Conservation (phyloP, 345 rosid species). For the Limnanthes douglasii region DNA sequence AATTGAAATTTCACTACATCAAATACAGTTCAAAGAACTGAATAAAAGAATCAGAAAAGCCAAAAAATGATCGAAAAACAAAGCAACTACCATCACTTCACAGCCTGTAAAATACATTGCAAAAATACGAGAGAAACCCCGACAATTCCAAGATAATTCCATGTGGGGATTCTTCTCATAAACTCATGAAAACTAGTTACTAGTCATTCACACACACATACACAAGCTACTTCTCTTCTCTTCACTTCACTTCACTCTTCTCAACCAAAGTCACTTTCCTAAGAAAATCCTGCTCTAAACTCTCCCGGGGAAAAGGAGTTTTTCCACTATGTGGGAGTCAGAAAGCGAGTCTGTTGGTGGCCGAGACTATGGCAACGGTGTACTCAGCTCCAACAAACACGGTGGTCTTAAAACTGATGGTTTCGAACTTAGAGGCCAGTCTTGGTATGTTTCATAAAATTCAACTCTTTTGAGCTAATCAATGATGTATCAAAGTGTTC, state of each 20-base stretch:
- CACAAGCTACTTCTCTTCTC: neutral
- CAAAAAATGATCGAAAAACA: conserved; percentile 8
- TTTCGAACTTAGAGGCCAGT: conserved; percentile 70
- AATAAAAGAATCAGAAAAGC: neutral
- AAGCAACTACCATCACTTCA: conserved; percentile 24
- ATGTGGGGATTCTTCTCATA: conserved; percentile 21
- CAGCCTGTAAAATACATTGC: conserved; percentile 29
- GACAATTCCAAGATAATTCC: conserved; percentile 34
- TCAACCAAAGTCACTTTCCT: conserved; percentile 2
- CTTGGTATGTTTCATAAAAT: conserved; percentile 39
- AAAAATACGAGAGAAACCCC: conserved; percentile 21
- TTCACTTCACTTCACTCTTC: neutral
- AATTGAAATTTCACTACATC: conserved; percentile 1
- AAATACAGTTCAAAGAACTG: too few species aligned
- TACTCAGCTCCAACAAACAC: conserved; percentile 44
- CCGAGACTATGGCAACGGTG: conserved; percentile 64
- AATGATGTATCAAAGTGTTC: conserved; percentile 5
- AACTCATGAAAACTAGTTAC: too few species aligned
- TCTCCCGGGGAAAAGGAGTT: conserved; percentile 2
- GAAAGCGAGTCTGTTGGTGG: conserved; percentile 55
- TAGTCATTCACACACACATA: neutral
- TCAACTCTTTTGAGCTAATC: neutral
- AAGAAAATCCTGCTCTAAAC: conserved; percentile 1
- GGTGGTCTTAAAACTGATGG: conserved; percentile 70
- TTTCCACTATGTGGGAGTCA: conserved; percentile 72